These are phyloP conservation scores for Candida morakotiae DNA, from an alignment of 805 yeast genomes.

Conservation along the genomic window DNA sequence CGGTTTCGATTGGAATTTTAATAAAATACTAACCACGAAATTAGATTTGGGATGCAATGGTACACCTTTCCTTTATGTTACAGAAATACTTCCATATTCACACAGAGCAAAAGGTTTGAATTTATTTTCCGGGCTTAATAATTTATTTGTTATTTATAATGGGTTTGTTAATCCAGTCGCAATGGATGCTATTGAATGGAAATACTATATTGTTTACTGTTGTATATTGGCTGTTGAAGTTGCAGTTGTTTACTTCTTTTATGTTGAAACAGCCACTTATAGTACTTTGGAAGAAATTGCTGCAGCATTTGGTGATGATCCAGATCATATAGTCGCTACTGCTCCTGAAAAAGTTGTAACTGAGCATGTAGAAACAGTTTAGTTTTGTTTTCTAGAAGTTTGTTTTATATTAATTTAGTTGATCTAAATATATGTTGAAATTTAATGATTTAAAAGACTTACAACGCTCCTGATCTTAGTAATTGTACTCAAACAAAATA, in stretches of 20 bases:
- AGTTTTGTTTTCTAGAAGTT: too few relatives aligned
- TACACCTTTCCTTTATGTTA: constrained; percentile 40
- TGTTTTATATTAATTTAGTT: too few relatives aligned
- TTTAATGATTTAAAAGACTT: too few relatives aligned
- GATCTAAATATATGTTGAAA: too few relatives aligned
- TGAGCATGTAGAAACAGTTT: constrained; percentile 8
- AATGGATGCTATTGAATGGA: constrained; percentile 39
- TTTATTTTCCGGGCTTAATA: constrained; percentile 20
- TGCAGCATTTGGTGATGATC: constrained; percentile 35
- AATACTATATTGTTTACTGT: constrained; percentile 40
- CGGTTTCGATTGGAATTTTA: too few relatives aligned
- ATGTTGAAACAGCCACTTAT: constrained; percentile 40
- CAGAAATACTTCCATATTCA: constrained; percentile 38
- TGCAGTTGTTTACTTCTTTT: constrained; percentile 25
- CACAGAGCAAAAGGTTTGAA: constrained; percentile 41
- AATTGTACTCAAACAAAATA: too few relatives aligned
- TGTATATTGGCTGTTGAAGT: constrained; percentile 26
- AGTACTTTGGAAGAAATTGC: constrained; percentile 40
- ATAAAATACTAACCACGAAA: too few relatives aligned
- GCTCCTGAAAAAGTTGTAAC: constrained; percentile 4
- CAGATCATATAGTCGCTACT: constrained; percentile 8
- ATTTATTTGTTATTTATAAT: constrained; percentile 19
- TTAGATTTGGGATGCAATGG: not conserved
- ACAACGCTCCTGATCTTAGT: too few relatives aligned
- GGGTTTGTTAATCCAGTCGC: constrained; percentile 34